phyloP scores from a whole-genome alignment of 768 basidiomycete species.

The Boletales sp. region DNA sequence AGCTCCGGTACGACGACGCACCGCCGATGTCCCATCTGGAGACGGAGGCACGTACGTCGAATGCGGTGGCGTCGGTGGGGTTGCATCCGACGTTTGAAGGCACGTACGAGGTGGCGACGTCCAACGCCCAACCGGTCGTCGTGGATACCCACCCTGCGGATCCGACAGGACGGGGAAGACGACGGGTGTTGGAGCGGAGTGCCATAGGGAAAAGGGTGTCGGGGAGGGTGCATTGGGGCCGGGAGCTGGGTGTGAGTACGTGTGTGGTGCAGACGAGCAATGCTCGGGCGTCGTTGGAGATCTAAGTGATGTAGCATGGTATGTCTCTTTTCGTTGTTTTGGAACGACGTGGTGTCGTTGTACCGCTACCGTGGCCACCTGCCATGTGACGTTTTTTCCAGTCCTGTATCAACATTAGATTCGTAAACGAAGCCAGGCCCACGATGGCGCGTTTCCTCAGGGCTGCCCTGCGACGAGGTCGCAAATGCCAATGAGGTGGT shows the following conservation, averaged over 20 bases:
- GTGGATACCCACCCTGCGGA: conserved; percentile 17
- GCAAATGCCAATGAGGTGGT: no score
- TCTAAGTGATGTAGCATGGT: conserved; percentile 2
- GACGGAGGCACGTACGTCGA: conserved; percentile 33
- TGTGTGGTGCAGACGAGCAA: conserved; percentile 23
- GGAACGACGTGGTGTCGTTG: no score
- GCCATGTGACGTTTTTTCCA: no score
- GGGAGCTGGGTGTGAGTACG: not conserved
- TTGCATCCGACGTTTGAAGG: conserved; percentile 41
- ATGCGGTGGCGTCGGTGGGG: conserved; percentile 20
- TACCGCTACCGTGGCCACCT: no score
- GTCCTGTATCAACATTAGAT: no score
- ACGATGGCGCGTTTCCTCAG: no score
- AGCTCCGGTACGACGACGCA: conserved; percentile 23
- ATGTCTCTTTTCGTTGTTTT: no score
- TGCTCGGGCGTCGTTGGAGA: conserved; percentile 12
- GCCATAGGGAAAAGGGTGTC: not conserved
- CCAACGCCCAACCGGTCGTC: conserved; percentile 10
- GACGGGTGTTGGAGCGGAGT: conserved; percentile 19
- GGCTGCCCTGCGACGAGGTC: no score
- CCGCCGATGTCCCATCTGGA: conserved; percentile 32
- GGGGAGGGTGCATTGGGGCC: conserved; percentile 20
- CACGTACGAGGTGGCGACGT: conserved; percentile 29
- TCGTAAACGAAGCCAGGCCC: no score
- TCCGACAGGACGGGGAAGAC: conserved; percentile 31